Conservation (phyloP, 768 basidiomycete species). For the Scleroderma citrinum region DNA sequence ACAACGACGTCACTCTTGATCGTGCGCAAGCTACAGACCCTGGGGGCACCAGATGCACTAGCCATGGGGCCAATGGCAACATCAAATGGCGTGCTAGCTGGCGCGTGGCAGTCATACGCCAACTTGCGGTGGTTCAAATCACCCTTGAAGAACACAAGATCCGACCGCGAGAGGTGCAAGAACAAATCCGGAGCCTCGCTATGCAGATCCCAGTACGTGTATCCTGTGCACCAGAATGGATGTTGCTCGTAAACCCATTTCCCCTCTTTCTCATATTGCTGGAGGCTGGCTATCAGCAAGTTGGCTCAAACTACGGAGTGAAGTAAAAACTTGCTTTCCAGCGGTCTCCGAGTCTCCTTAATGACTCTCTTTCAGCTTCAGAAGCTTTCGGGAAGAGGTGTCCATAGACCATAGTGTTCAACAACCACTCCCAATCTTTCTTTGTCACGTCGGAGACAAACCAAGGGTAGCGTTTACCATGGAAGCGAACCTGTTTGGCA, state of each 20-base stretch:
- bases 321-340: conserved; percentile 65
- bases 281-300: conserved; percentile 2
- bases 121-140: conserved; percentile 91
- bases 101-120: conserved; percentile 83
- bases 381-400: conserved; percentile 83
- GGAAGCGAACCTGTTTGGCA: conserved; percentile 82
- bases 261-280: conserved; percentile 90
- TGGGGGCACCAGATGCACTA: conserved; percentile 80
- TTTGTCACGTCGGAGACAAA: conserved; percentile 91
- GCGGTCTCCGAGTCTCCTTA: conserved; percentile 70
- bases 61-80: conserved; percentile 92
- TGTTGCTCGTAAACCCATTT: conserved; percentile 95
- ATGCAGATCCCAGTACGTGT: conserved; percentile 87
- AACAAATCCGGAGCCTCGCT: conserved; percentile 86
- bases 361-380: conserved; percentile 75
- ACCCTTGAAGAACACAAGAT: conserved; percentile 93
- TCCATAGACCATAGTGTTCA: conserved; percentile 85
- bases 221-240: conserved; percentile 94
- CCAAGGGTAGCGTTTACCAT: conserved; percentile 94
- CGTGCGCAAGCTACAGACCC: conserved; percentile 80
- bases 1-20: conserved; percentile 97
- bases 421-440: conserved; percentile 91
- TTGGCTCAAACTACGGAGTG: not conserved
- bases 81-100: conserved; percentile 83
- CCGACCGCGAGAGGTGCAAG: conserved; percentile 82